Conservation (phyloP, 768 basidiomycete genomes). For the Podaxis sp. region DNA sequence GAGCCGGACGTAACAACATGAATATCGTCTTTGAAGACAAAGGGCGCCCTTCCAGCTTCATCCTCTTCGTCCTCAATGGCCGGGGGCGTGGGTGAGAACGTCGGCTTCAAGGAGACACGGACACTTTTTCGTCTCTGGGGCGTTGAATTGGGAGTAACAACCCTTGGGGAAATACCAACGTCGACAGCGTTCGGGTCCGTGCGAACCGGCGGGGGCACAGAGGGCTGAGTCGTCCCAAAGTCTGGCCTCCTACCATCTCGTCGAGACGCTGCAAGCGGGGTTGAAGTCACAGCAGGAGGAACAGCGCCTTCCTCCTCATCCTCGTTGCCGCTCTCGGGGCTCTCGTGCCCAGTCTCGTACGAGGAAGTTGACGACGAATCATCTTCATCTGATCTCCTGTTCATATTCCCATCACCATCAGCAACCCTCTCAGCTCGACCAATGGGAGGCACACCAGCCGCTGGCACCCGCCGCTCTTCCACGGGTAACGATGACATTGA, state of each 20-base stretch:
- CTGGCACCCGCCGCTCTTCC: neutral
- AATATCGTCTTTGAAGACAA: constrained; percentile 16
- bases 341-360: constrained; percentile 66
- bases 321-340: constrained; percentile 26
- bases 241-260: constrained; percentile 16
- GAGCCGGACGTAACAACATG: neutral
- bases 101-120: constrained; percentile 72
- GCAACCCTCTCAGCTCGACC: neutral
- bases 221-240: constrained; percentile 3
- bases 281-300: neutral
- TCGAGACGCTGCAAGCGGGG: neutral
- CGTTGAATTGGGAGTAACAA: neutral
- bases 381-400: constrained; percentile 28
- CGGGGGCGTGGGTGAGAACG: constrained; percentile 71
- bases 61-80: constrained; percentile 53
- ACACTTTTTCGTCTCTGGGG: constrained; percentile 65
- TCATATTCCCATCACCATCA: neutral
- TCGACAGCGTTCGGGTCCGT: neutral
- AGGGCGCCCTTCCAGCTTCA: constrained; percentile 25
- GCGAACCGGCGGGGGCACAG: neutral
- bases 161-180: neutral
- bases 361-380: constrained; percentile 50
- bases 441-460: neutral
- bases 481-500: constrained; percentile 1
- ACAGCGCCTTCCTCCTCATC: constrained; percentile 1